Percentiles rank a stretch among this genome's conserved stretches.
Evolutionary conservation across 108 stramenopile species (phyloP).

Genomic region (Fragilariopsis cylindrus): DNA sequence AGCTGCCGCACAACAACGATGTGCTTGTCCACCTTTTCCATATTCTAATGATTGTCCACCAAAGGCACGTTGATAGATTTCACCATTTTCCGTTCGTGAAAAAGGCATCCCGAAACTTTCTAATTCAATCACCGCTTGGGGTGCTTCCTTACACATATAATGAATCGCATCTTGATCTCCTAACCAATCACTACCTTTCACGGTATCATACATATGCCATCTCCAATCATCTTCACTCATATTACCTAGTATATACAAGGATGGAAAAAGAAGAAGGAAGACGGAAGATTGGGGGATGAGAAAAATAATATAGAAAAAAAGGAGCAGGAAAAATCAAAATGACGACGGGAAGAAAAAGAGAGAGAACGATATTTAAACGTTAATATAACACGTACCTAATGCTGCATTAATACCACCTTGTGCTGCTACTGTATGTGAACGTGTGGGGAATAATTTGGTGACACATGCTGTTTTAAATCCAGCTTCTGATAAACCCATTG

Average conservation of each 20-base stretch:
- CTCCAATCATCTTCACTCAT: conserved; percentile 96
- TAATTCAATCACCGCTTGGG: conserved; percentile 94
- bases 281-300: too few relatives aligned
- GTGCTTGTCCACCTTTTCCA: conserved; percentile 98
- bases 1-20: conserved; percentile 96
- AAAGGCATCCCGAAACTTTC: conserved; percentile 96
- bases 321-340: too few relatives aligned
- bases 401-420: conserved; percentile 99
- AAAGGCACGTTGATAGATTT: conserved; percentile 99
- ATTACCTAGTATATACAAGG: conserved; percentile 39
- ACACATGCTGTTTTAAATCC: conserved; percentile 99
- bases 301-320: too few relatives aligned
- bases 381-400: conserved; percentile 38
- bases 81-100: conserved; percentile 95
- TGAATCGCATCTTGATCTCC: conserved; percentile 99
- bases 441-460: conserved; percentile 98
- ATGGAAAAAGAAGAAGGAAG: too few relatives aligned
- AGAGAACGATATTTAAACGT: too few relatives aligned
- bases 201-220: conserved; percentile 99
- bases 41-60: conserved; percentile 97
- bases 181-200: conserved; percentile 99
- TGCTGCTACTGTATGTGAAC: conserved; percentile 98
- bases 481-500: conserved; percentile 85
- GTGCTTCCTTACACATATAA: conserved; percentile 99
- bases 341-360: too few relatives aligned